Evolutionary conservation across 192 early-diverging fungal genomes (phyloP), one percentile per base, ranked within the genome.

Genomic region (Funneliformis mosseae): DNA sequence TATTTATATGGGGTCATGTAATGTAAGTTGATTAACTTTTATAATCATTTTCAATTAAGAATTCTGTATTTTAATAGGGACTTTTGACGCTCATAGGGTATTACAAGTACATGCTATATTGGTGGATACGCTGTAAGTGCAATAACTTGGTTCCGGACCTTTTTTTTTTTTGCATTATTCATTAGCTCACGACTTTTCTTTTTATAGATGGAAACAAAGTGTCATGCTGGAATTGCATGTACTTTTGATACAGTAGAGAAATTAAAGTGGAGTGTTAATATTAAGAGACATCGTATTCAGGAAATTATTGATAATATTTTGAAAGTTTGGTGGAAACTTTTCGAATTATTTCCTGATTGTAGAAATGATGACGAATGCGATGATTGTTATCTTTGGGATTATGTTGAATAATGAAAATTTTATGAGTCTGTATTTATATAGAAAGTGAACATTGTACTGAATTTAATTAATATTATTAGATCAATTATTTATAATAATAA

Each of bases 1-100:
- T 11, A 92, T 99, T 33, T 99, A 91, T 84, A 87, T 93, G 78
- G 97, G 97, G 38, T 87, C 90, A 33, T 99, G 97, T 81, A 87
- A 86, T 12, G 94, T 60, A 70, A 79, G 25, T 60, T 48, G 18
- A 74, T 18, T 55, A 25, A 46, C 21, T 62, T 76, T n/a, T 76
- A 61, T 60, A 39, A 14, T 70, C 45, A 21, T 74, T 74, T 27
- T 38, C 5, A 18, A 62, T 61, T 5, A 2, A 72, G 12, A 46
- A 33, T 72, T 46, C n/a, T n/a, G n/a, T 48, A 25, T 48, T 50
- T 50, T 45, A 64, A 64, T 64, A 64, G 3, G 27, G 11, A 38
- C n/a, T 23, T n/a, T 61, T 61, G 59, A n/a, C 16, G 7, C 18
- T 64, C n/a, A n/a, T 33, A 85, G 83, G 85, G 82, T 0, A 41